These are phyloP conservation scores for Paramecium octaurelia DNA, from an alignment of 73 alveolate genomes.

Conservation along the genomic window DNA sequence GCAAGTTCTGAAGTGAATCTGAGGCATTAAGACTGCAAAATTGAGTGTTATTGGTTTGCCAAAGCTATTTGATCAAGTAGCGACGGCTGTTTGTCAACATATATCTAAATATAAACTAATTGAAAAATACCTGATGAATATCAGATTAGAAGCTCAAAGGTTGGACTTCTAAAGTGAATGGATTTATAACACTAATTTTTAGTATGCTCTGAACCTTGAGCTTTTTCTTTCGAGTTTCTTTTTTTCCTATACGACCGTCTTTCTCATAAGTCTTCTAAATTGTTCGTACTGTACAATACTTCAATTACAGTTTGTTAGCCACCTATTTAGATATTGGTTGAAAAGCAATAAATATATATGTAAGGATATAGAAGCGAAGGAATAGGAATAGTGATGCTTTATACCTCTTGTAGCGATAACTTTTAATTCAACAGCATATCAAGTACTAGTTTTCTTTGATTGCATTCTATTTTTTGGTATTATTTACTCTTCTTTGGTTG, in stretches of 20 bases:
- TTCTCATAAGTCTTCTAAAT: neutral
- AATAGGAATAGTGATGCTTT: neutral
- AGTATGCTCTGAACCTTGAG: neutral
- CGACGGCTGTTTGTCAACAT: conserved; percentile 11
- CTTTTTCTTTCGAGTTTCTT: conserved; percentile 39
- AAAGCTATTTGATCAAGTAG: neutral
- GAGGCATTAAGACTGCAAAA: neutral
- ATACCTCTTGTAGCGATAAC: neutral
- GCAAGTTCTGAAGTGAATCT: neutral
- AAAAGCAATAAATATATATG: neutral
- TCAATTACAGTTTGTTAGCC: neutral
- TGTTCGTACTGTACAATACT: conserved; percentile 46
- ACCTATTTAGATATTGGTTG: neutral
- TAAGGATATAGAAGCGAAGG: neutral
- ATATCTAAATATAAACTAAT: neutral
- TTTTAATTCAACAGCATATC: neutral
- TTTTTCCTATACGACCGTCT: conserved; percentile 44
- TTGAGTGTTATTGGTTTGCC: neutral
- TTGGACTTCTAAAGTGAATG: neutral
- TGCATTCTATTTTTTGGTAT: neutral
- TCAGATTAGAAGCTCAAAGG: neutral
- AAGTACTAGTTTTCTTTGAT: neutral
- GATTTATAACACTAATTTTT: neutral
- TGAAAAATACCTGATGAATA: neutral
- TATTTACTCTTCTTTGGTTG: neutral